Evolutionary conservation across 177 flowering plant genomes (phyloP).

Genomic region (Tripterygium wilfordii): DNA sequence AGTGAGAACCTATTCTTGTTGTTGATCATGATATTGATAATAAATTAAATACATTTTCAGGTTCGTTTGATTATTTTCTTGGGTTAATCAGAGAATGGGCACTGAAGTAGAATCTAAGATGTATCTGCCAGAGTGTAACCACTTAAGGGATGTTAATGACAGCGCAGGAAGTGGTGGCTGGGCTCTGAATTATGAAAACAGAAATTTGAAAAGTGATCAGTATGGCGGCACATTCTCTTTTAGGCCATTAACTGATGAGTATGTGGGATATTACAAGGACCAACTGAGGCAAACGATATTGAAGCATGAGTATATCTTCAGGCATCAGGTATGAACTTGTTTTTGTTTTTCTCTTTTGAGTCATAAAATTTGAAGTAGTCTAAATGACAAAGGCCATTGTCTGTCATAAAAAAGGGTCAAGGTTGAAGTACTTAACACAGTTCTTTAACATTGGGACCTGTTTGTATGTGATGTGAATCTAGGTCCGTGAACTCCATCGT

Average conservation of each 20-base stretch:
- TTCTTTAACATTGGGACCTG: not conserved
- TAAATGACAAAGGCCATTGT: too few species aligned
- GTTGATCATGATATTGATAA: too few species aligned
- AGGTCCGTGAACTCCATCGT: constrained; percentile 45
- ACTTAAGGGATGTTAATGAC: constrained; percentile 19
- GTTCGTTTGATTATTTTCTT: constrained; percentile 13
- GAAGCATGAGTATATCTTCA: constrained; percentile 39
- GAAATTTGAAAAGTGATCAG: constrained; percentile 12
- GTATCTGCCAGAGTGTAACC: constrained; percentile 25
- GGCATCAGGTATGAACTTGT: constrained; percentile 32
- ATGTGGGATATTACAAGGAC: constrained; percentile 18
- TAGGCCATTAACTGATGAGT: constrained; percentile 10
- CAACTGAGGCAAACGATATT: constrained; percentile 35
- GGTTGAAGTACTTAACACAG: too few species aligned
- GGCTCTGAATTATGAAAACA: constrained; percentile 17
- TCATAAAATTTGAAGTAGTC: not conserved
- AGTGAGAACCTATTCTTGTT: too few species aligned
- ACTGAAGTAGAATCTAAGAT: constrained; percentile 37
- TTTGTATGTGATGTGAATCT: constrained; percentile 6
- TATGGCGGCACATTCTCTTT: constrained; percentile 7
- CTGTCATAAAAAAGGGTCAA: too few species aligned
- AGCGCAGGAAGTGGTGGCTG: constrained; percentile 16
- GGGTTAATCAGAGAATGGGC: too few species aligned
- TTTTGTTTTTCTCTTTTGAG: not conserved
- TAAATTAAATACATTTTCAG: not conserved